phyloP scores from a whole-genome alignment of 805 yeast genomes.

The Spathaspora passalidarum region DNA sequence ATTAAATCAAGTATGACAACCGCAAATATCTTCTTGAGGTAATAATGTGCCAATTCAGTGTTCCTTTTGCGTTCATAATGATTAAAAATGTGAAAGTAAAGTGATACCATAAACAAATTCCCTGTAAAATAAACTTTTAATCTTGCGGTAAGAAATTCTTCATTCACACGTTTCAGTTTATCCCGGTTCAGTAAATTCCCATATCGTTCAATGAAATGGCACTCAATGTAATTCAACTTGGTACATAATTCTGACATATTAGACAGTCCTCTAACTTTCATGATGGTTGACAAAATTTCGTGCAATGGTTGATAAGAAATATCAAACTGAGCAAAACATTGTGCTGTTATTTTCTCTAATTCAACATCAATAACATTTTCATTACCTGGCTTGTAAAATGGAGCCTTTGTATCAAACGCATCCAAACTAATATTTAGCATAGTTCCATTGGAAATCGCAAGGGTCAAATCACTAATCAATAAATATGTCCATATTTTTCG shows the following conservation, averaged over 20 bases:
- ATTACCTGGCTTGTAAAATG: slow-evolving; percentile 31
- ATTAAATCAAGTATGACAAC: slow-evolving; percentile 25
- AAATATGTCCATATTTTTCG: slow-evolving; percentile 57
- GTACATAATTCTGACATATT: slow-evolving; percentile 20
- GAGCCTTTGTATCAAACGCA: slow-evolving; percentile 27
- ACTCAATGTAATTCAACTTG: slow-evolving; percentile 35
- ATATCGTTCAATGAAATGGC: slow-evolving; percentile 23
- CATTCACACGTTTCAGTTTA: slow-evolving; percentile 8
- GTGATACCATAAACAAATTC: slow-evolving; percentile 24
- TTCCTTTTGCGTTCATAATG: slow-evolving; percentile 35
- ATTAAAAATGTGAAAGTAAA: slow-evolving; percentile 33
- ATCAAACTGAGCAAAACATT: slow-evolving; percentile 24
- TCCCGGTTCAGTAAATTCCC: slow-evolving; percentile 27
- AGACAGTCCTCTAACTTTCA: slow-evolving; percentile 16
- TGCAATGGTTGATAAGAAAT: slow-evolving; percentile 25
- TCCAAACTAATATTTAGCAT: slow-evolving; percentile 27
- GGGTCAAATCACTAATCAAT: slow-evolving; percentile 29
- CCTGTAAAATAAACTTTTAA: slow-evolving; percentile 24
- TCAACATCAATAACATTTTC: slow-evolving; percentile 34
- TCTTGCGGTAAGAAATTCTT: slow-evolving; percentile 6
- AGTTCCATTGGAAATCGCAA: slow-evolving; percentile 28
- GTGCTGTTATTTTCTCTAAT: slow-evolving; percentile 33
- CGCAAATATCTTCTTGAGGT: slow-evolving; percentile 27
- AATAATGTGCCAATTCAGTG: slow-evolving; percentile 28
- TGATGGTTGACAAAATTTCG: slow-evolving; percentile 20